Conservation (phyloP, 306 rosid genomes). For the Dalbergia cochinchinensis region DNA sequence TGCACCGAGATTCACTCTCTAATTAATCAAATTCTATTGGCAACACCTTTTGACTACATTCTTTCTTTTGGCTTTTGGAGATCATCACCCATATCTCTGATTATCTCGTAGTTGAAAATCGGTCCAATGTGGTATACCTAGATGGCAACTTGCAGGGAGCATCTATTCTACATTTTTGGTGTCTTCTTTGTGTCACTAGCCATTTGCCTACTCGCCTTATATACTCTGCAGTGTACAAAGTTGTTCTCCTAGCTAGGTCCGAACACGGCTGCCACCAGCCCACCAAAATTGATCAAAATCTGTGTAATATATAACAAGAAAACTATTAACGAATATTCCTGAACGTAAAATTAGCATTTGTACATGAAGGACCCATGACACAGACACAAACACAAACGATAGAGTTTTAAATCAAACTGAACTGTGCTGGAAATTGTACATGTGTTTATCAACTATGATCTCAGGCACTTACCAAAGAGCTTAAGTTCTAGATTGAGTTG, state of each 20-base stretch:
- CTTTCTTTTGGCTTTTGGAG: constrained; percentile 51
- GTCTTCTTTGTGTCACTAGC: neutral
- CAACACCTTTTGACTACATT: constrained; percentile 66
- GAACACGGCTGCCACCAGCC: too few species aligned
- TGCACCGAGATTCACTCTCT: too few species aligned
- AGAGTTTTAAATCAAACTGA: neutral
- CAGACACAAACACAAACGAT: neutral
- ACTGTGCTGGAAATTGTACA: neutral
- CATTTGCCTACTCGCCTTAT: neutral
- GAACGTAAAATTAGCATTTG: constrained; percentile 18
- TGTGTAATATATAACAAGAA: neutral
- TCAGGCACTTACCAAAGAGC: neutral
- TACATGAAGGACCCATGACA: constrained; percentile 13
- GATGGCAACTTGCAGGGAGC: constrained; percentile 30
- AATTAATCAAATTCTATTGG: neutral
- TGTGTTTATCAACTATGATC: constrained; percentile 20
- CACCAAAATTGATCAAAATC: constrained; percentile 1
- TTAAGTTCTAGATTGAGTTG: too few species aligned
- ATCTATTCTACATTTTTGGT: neutral
- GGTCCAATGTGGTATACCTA: constrained; percentile 40
- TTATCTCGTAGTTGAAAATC: constrained; percentile 47
- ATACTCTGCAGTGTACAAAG: constrained; percentile 1
- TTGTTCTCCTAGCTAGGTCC: neutral
- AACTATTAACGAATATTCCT: neutral
- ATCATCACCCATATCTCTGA: constrained; percentile 53